These are phyloP conservation scores for Cyberlindnera xishuangbannaensis DNA, from an alignment of 805 yeast genomes.

Conservation along the genomic window DNA sequence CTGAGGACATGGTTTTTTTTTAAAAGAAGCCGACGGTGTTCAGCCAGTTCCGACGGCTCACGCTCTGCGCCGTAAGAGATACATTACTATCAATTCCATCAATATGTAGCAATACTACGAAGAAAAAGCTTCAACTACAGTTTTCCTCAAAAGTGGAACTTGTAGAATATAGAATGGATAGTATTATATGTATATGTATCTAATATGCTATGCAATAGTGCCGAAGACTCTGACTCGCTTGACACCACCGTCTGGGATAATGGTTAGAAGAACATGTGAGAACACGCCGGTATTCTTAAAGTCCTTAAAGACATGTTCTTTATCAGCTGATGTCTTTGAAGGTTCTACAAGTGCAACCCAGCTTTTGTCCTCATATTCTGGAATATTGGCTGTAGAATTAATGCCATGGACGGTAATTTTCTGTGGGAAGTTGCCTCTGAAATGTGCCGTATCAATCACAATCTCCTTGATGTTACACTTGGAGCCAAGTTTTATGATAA, in stretches of 20 bases:
- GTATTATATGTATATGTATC: too few species aligned
- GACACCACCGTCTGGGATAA: conserved; percentile 96
- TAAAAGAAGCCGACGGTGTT: too few species aligned
- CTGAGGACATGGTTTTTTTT: too few species aligned
- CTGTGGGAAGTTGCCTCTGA: conserved; percentile 93
- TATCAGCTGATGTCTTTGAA: conserved; percentile 76
- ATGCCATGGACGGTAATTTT: conserved; percentile 64
- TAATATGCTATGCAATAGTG: conserved; percentile 17
- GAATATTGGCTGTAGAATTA: conserved; percentile 30
- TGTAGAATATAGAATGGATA: too few species aligned
- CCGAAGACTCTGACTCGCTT: conserved; percentile 87
- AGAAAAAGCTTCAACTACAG: too few species aligned
- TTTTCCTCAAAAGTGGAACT: too few species aligned
- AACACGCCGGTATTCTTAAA: conserved; percentile 28
- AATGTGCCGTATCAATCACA: conserved; percentile 87
- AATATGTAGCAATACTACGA: too few species aligned
- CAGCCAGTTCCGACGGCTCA: too few species aligned
- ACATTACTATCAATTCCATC: too few species aligned
- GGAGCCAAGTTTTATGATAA: conserved; percentile 72
- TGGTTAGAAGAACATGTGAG: conserved; percentile 72
- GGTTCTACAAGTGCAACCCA: conserved; percentile 68
- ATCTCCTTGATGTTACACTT: conserved; percentile 49
- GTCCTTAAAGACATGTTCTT: conserved; percentile 56
- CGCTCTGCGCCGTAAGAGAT: too few species aligned
- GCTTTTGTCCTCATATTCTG: conserved; percentile 33